Evolutionary conservation across 495 filamentous ascomycete genomes (phyloP), one percentile per base, ranked within the genome.

Genomic region (Talaromyces wortmannii): DNA sequence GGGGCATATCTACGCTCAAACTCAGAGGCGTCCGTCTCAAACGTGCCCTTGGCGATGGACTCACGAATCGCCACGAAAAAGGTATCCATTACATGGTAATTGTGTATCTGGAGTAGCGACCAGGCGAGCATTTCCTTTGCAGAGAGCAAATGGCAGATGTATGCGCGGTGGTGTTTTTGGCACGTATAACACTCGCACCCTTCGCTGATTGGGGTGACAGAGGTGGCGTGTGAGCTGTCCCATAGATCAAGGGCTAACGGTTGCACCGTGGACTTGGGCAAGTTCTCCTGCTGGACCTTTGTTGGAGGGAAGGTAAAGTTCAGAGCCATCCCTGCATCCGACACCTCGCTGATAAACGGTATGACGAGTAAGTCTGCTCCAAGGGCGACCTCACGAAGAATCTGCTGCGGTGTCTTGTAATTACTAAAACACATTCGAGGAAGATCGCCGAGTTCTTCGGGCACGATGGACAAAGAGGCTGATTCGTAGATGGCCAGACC

Each of bases 81-180:
- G 0, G 63, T 44, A 50, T 83, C 77, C 47, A 95, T 65, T 2
- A 88, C 69, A 31, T 84, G 76, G 60, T 89, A 80, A 65, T 98
- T 98, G 70, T 98, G 94, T 11, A 95, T 77, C 66, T 96, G 92
- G 29, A 98, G 73, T 12, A 98, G 77, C 3, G 89, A 87, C 94
- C 94, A 98, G 23, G 83, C 92, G 3, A 96, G 83, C 95, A 98
- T 97, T 67, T 98, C 94, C 60, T 91, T 92, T 0, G 94, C 90
- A 13, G 75, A 67, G 4, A 98, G 78, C 5, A 98, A 79, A 64
- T 98, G 95, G 56, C 90, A 85, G 32, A 97, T 59, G 69, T 87
- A 97, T 1, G 95, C 92, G 6, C 83, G 74, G 68, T 96, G 90
- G 67, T 98, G 95, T 11, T 79, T 78, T 2, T 73, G 82, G 75